A percentile compares a stretch with the other conserved stretches of the same genome.
Evolutionary conservation across 495 filamentous ascomycete genomes (phyloP).

Genomic region (Annulohypoxylon bovei): DNA sequence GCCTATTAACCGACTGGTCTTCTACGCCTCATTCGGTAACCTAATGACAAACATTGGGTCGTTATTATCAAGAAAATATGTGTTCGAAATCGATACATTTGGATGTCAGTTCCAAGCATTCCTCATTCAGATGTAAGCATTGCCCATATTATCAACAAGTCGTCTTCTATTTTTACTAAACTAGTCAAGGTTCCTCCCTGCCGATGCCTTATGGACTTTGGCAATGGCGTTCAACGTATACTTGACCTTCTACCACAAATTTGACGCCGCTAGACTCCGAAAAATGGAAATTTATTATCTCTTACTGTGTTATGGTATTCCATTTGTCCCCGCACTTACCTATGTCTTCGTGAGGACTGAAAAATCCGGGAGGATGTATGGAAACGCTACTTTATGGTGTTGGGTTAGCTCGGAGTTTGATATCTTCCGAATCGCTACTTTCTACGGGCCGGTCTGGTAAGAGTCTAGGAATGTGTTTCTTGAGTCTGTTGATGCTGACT

Average conservation of each 20-base stretch:
- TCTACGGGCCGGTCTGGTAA: slow-evolving; percentile 88
- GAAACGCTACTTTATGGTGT: slow-evolving; percentile 85
- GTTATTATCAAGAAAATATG: slow-evolving; percentile 71
- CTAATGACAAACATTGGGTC: slow-evolving; percentile 83
- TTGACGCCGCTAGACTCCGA: slow-evolving; percentile 72
- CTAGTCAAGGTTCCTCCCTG: slow-evolving; percentile 73
- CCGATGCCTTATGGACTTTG: slow-evolving; percentile 82
- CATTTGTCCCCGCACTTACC: slow-evolving; percentile 73
- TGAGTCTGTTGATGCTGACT: slow-evolving; percentile 20
- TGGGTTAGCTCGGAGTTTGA: slow-evolving; percentile 77
- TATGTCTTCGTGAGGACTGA: slow-evolving; percentile 71
- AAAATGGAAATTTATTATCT: slow-evolving; percentile 78
- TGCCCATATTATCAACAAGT: not conserved
- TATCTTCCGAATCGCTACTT: slow-evolving; percentile 75
- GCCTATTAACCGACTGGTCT: slow-evolving; percentile 89
- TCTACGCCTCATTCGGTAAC: slow-evolving; percentile 88
- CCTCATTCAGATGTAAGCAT: slow-evolving; percentile 73
- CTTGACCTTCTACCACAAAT: slow-evolving; percentile 83
- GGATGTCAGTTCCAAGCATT: slow-evolving; percentile 83
- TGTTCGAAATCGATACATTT: slow-evolving; percentile 55
- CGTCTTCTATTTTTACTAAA: slow-evolving; percentile 20
- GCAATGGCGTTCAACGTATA: slow-evolving; percentile 92
- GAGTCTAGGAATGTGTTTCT: slow-evolving; percentile 9
- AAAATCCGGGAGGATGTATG: slow-evolving; percentile 69
- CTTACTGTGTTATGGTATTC: slow-evolving; percentile 77